phyloP scores from a whole-genome alignment of 305 asterid species.

The Solanum hybrid region DNA sequence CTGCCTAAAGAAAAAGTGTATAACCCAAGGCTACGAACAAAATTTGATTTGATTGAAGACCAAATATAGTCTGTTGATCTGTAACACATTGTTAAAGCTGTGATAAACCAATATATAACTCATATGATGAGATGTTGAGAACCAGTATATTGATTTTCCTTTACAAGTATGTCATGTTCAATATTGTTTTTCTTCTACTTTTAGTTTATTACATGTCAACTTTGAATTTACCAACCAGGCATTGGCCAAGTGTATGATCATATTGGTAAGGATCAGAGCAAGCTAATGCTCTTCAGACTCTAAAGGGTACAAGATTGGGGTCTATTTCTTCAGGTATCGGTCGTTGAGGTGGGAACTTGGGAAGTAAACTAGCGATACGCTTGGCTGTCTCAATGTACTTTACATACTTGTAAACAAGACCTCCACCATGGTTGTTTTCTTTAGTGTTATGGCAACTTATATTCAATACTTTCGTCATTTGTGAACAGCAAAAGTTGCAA shows the following conservation, averaged over 20 bases:
- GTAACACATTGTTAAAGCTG: neutral
- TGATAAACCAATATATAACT: neutral
- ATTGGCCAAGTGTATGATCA: neutral
- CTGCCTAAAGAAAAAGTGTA: neutral
- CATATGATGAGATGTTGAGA: neutral
- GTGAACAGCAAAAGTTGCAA: neutral
- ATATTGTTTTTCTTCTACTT: neutral
- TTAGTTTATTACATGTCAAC: neutral
- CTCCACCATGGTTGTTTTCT: neutral
- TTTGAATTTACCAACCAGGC: neutral
- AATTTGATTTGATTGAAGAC: neutral
- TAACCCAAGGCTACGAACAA: neutral
- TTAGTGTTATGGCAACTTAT: neutral
- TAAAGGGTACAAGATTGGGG: neutral
- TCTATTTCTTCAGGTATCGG: constrained; percentile 9
- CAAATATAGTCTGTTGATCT: neutral
- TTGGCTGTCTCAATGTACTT: constrained; percentile 14
- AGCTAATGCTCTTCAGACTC: neutral
- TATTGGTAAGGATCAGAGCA: neutral
- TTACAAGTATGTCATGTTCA: neutral
- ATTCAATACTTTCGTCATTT: neutral
- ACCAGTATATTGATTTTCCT: neutral
- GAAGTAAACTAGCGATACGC: constrained; percentile 4
- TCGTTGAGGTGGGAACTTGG: constrained; percentile 14
- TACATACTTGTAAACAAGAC: constrained; percentile 3